Base-by-base conservation (phyloP, 257 asterid species). In the Cruciata laevipes region DNA sequence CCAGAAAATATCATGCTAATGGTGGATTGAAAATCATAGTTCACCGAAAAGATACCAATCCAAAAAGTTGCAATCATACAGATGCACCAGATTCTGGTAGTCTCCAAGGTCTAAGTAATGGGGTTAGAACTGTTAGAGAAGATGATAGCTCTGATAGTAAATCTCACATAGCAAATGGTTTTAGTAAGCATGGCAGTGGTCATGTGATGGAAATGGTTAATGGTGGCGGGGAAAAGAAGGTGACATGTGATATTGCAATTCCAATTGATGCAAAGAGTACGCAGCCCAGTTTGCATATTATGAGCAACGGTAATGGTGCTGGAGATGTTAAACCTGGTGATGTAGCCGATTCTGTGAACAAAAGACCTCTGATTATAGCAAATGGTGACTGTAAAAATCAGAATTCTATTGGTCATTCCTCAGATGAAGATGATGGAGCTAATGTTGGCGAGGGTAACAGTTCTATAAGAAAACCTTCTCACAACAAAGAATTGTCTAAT, bases 21-120 rank as follows among this genome's bases (percentile, higher is more conserved):
- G 91, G 81, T 44, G 76, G 77, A 84, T 58, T 77, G 61, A 78
- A 79, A 78, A 63, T 82, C 67, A 37, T 78, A 57, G 75, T 81
- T 75, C 61, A 71, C 63, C 74, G 81, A 70, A 83, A 75, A 71
- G 86, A 82, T 57, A 59, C 74, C 59, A 24, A 62, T 66, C 85
- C 72, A 69, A 83, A 81, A 68, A 83, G 77, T 72, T 82, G 82
- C 49, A 73, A 52, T 47, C 58, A 42, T 68, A 67, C 37, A 65
- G 78, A 75, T 32, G 77, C 82, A 63, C 53, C 51, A 67, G 71
- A 71, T 77, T 63, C 80, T 32, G 77, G 73, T 65, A 69, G 57
- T 65, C 77, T 65, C 40, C 53, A 63, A 78, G 70, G 61, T 30
- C 40, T 77, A 69, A 63, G 73, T 72, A 79, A 74, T 37, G 78